Evolutionary conservation across 1,284 basidiomycete genomes (phyloP).

Genomic region (Cryptococcus sp.): DNA sequence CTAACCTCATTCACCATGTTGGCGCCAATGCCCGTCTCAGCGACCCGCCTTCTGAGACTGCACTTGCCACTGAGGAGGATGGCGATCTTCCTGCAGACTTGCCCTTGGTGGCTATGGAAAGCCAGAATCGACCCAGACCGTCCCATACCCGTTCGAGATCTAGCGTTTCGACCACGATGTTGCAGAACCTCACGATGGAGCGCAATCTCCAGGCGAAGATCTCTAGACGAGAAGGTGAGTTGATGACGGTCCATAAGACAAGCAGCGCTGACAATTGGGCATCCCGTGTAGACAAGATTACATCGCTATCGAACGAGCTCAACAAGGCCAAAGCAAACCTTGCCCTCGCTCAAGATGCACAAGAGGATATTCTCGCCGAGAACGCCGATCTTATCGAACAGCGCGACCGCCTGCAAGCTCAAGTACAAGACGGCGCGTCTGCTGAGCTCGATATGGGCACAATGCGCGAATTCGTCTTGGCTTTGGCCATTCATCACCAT

Average conservation of each 20-base stretch:
- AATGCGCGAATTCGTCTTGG: constrained; percentile 8
- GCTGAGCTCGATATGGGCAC: neutral
- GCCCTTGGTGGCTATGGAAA: neutral
- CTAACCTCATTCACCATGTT: constrained; percentile 17
- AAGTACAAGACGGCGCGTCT: neutral
- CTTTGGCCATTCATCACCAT: constrained; percentile 9
- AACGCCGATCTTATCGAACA: constrained; percentile 15
- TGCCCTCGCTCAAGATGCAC: constrained; percentile 20
- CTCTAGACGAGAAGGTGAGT: constrained; percentile 17
- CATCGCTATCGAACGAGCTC: constrained; percentile 16
- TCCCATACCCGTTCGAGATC: constrained; percentile 19
- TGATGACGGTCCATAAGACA: neutral
- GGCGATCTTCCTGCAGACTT: constrained; percentile 15
- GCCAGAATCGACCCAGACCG: constrained; percentile 1
- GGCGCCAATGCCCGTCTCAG: constrained; percentile 15
- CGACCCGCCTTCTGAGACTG: constrained; percentile 10
- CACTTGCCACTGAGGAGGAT: constrained; percentile 1
- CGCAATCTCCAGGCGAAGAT: constrained; percentile 16
- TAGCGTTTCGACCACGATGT: constrained; percentile 3
- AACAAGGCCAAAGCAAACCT: constrained; percentile 23
- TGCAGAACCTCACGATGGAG: constrained; percentile 16
- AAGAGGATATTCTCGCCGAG: constrained; percentile 20
- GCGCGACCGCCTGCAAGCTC: constrained; percentile 7
- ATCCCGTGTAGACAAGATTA: constrained; percentile 13
- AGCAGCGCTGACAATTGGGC: neutral